Evolutionary conservation across 2,329 filamentous ascomycete species (phyloP).

Genomic region (Dothiorella sarmentorum): DNA sequence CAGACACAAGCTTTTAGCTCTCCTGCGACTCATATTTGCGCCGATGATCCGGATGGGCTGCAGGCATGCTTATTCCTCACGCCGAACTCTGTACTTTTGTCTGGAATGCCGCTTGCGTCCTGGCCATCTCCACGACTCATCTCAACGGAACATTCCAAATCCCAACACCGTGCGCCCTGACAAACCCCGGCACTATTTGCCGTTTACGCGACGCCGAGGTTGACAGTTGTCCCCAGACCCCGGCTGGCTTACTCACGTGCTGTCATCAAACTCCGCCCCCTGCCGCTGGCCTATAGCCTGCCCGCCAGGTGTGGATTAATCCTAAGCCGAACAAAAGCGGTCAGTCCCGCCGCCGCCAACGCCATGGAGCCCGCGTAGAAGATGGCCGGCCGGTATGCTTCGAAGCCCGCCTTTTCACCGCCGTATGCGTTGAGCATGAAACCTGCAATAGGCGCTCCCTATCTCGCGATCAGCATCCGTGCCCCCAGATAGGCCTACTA

Average conservation of each 20-base stretch:
- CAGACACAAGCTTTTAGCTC: conserved; percentile 15
- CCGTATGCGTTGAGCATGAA: conserved; percentile 21
- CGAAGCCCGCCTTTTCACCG: conserved; percentile 18
- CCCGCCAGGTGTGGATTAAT: conserved; percentile 18
- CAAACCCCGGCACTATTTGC: background rate
- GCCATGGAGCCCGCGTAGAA: conserved; percentile 22
- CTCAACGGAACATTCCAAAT: conserved; percentile 15
- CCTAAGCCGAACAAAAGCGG: conserved; percentile 19
- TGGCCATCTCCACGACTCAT: conserved; percentile 9
- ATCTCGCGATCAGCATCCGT: conserved; percentile 9
- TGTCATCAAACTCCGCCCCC: background rate
- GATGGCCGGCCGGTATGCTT: conserved; percentile 21
- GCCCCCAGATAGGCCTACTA: background rate
- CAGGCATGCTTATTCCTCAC: conserved; percentile 6
- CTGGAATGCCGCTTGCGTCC: background rate
- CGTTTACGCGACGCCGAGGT: conserved; percentile 4
- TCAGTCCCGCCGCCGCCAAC: conserved; percentile 17
- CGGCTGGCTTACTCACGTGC: conserved; percentile 1
- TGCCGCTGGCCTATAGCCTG: conserved; percentile 14
- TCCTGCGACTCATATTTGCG: conserved; percentile 2
- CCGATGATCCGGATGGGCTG: conserved; percentile 7
- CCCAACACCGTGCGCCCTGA: conserved; percentile 5
- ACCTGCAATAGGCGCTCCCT: conserved; percentile 21
- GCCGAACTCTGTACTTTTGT: background rate
- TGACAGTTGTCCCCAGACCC: background rate